These are phyloP conservation scores for Closterium sp. DNA, from an alignment of 139 green algal genomes.

Conservation along the genomic window DNA sequence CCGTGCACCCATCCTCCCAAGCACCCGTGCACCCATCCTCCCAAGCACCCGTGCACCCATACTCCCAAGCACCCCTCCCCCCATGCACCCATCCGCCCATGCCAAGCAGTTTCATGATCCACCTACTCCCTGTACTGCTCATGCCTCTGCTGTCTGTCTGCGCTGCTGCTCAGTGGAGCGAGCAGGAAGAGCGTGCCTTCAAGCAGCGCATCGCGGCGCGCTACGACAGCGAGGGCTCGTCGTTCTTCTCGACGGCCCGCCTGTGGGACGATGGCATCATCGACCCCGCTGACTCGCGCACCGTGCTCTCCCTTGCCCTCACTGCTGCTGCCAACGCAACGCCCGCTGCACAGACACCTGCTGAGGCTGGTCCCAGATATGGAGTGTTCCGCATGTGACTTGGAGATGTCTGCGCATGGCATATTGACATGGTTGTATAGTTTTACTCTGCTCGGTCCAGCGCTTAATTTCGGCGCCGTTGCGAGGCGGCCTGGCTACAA, in stretches of 20 bases:
- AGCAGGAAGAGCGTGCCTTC: constrained; percentile 74
- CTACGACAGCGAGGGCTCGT: constrained; percentile 78
- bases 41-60: background rate
- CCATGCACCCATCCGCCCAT: background rate
- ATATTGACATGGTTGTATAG: background rate
- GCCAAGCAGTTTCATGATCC: background rate
- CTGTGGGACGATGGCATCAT: constrained; percentile 95
- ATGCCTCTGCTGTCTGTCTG: background rate
- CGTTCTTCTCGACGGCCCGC: constrained; percentile 72
- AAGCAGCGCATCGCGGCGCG: constrained; percentile 59
- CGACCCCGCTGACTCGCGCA: constrained; percentile 76
- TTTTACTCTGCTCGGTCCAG: too few species aligned
- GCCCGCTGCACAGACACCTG: background rate
- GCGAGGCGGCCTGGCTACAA: too few species aligned
- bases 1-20: background rate
- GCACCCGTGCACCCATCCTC: background rate
- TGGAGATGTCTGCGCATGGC: background rate
- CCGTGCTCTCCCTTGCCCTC: constrained; percentile 74
- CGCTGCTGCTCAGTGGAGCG: constrained; percentile 56
- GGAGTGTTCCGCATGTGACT: constrained; percentile 64
- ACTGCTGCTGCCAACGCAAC: constrained; percentile 59
- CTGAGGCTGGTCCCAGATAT: constrained; percentile 12
- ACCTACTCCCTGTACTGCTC: background rate
- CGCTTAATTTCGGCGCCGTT: too few species aligned
- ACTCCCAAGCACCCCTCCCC: background rate